Evolutionary conservation across 352 stramenopile genomes (phyloP), one percentile per base, ranked within the genome.

Genomic region (Pythium vanterpoolii): DNA sequence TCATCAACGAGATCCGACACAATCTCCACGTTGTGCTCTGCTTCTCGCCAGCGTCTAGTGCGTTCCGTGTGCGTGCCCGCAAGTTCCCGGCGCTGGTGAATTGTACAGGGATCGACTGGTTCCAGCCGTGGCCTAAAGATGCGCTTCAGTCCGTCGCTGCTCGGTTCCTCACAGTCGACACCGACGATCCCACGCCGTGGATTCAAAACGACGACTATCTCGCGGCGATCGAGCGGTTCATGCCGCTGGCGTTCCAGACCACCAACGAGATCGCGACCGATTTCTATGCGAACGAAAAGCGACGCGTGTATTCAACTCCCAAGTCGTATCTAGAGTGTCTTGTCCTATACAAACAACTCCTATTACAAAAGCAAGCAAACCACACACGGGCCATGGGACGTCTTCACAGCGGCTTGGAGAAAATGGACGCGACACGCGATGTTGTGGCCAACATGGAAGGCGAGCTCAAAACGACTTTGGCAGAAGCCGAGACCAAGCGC

Each of bases 31-130:
- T 98, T 28, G 86, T 98, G 21, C 73, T 98, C 8, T 97, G 90
- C 57, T 98, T 98, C 60, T 97, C 83, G 11, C 96, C 96, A 0
- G 93, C 96, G n/a, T 93, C 86, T 10, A 64, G 84, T 3, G 86
- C 89, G 26, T 98, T 98, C 52, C 72, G 93, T 2, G 76, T 77
- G 38, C 85, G 96, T 27, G 87, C 93, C 18, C 75, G 87, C 28
- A 96, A 96, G 57, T 98, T 98, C 60, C 95, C 95, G 13, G 93
- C 93, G 2, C 70, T 98, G 7, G 88, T 98, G 4, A 98, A 96
- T 64, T 98, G 90, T 56, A 96, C 93, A 19, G 71, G 88, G 2
- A 98, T 98, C 46, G 89, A 97, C 62, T 97, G 91, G 92, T 97
- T 97, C 59, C 89, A 96, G 49, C 87, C 95, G 47, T 97, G 88